These are phyloP conservation scores for Cladosporium colombiae DNA, from an alignment of 2,329 filamentous ascomycete species.

Conservation along the genomic window DNA sequence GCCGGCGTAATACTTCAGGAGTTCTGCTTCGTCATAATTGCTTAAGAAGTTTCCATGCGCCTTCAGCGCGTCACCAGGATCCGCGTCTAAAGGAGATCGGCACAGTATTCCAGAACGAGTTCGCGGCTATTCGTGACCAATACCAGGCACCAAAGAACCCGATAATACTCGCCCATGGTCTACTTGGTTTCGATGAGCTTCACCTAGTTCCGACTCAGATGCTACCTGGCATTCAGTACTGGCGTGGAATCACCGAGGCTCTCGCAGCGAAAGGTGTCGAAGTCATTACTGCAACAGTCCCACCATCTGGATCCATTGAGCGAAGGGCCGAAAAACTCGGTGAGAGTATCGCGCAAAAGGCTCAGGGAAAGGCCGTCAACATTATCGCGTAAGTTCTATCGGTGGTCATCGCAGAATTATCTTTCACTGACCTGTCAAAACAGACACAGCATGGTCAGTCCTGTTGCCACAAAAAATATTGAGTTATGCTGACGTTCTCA, in stretches of 20 bases:
- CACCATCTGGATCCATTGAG: constrained; percentile 61
- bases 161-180: constrained; percentile 65
- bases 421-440: not conserved
- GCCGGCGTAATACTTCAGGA: constrained; percentile 12
- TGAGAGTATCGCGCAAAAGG: constrained; percentile 54
- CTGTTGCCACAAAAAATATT: not conserved
- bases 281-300: constrained; percentile 62
- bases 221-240: constrained; percentile 63
- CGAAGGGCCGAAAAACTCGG: constrained; percentile 56
- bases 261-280: constrained; percentile 57
- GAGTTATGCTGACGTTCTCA: constrained; percentile 13
- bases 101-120: constrained; percentile 52
- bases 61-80: constrained; percentile 24
- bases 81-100: constrained; percentile 29
- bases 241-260: constrained; percentile 64
- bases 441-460: constrained; percentile 57
- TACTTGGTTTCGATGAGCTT: constrained; percentile 66
- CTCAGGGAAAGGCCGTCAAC: constrained; percentile 60
- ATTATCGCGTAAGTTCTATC: constrained; percentile 59
- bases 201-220: constrained; percentile 49
- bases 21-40: not conserved
- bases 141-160: constrained; percentile 60
- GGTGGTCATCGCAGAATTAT: not conserved
- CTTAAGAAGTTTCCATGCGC: not conserved
- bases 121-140: constrained; percentile 57